Conservation (phyloP, 768 basidiomycete species). For the Mycena leptocephala region DNA sequence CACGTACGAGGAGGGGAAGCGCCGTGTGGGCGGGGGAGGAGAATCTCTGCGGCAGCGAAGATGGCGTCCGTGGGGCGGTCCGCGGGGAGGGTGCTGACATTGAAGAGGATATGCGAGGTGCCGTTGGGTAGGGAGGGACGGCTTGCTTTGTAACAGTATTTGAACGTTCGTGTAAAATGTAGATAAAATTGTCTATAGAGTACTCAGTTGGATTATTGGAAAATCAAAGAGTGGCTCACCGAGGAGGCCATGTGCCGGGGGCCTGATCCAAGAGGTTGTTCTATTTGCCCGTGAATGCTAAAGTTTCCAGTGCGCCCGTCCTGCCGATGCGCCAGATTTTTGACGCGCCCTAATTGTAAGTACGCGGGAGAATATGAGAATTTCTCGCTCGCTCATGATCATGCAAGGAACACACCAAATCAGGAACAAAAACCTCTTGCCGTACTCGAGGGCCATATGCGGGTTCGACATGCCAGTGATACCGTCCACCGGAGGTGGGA, state of each 20-base stretch:
- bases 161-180: conserved; percentile 30
- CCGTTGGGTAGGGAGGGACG: conserved; percentile 67
- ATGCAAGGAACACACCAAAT: conserved; percentile 58
- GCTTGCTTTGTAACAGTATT: conserved; percentile 65
- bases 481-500: conserved; percentile 43
- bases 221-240: conserved; percentile 16
- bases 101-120: conserved; percentile 66
- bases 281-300: conserved; percentile 59
- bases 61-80: conserved; percentile 53
- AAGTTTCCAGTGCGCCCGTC: conserved; percentile 49
- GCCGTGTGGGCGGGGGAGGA: conserved; percentile 66
- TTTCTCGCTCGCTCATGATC: no score
- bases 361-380: neutral
- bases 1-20: conserved; percentile 70
- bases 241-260: conserved; percentile 59
- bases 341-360: conserved; percentile 57
- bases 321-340: conserved; percentile 25
- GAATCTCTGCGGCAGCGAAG: conserved; percentile 76
- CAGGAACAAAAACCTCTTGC: conserved; percentile 61
- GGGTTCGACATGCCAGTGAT: conserved; percentile 57
- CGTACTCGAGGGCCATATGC: conserved; percentile 61
- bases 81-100: conserved; percentile 66
- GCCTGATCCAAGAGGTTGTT: conserved; percentile 60
- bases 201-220: no score
- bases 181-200: conserved; percentile 9